Evolutionary conservation across 495 filamentous ascomycete species (phyloP).

Genomic region (Penicillium flavigenum): DNA sequence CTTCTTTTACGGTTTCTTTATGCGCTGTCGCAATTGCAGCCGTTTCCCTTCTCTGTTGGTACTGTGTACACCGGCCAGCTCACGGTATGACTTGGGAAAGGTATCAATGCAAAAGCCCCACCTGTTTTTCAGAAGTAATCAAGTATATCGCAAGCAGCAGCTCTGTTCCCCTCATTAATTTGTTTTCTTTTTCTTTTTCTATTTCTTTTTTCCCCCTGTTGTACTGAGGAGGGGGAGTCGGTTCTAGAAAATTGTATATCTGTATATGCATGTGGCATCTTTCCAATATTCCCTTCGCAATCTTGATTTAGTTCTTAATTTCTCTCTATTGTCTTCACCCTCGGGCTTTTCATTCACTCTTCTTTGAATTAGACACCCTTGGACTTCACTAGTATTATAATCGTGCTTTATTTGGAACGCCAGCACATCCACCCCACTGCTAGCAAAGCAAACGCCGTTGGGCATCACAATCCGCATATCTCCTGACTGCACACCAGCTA

Average conservation of each 20-base stretch:
- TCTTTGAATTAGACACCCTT: background rate
- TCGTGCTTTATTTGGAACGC: constrained; percentile 1
- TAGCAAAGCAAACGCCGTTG: constrained; percentile 26
- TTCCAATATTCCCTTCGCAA: constrained; percentile 13
- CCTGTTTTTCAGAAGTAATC: constrained; percentile 22
- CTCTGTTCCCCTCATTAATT: constrained; percentile 13
- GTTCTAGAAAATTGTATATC: constrained; percentile 18
- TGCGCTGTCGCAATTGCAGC: constrained; percentile 30
- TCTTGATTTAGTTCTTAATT: constrained; percentile 14
- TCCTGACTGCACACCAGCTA: constrained; percentile 11
- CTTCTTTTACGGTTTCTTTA: constrained; percentile 2
- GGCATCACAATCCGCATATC: constrained; percentile 37
- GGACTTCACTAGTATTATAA: background rate
- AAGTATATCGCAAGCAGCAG: constrained; percentile 16
- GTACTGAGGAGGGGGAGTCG: constrained; percentile 16
- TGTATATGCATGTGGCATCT: constrained; percentile 23
- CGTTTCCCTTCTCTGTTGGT: constrained; percentile 15
- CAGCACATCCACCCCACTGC: background rate
- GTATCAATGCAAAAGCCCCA: constrained; percentile 26
- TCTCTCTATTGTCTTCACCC: background rate
- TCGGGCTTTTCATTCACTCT: background rate
- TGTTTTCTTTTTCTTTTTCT: constrained; percentile 14
- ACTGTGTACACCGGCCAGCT: constrained; percentile 20
- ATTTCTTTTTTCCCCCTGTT: constrained; percentile 4
- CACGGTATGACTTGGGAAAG: constrained; percentile 17